These are phyloP conservation scores for Ilyonectria robusta DNA, from an alignment of 2,329 filamentous ascomycete genomes.

Conservation along the genomic window DNA sequence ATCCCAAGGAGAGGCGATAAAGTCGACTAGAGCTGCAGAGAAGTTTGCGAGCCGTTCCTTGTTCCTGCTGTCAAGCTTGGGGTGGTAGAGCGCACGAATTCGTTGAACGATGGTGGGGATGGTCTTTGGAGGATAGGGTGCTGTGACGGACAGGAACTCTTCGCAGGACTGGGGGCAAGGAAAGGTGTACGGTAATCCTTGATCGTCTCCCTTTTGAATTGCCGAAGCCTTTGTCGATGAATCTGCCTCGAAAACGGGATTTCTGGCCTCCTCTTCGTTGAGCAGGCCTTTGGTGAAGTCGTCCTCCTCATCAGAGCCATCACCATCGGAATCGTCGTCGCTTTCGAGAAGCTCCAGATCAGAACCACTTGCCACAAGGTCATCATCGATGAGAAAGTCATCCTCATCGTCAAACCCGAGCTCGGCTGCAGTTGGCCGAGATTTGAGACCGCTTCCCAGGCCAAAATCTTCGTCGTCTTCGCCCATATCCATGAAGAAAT, in stretches of 20 bases:
- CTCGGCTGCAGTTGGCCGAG: constrained; percentile 70
- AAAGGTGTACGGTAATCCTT: constrained; percentile 85
- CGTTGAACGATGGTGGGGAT: constrained; percentile 87
- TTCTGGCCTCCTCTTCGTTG: constrained; percentile 69
- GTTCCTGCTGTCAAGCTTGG: constrained; percentile 86
- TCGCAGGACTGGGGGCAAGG: constrained; percentile 84
- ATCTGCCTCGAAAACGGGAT: constrained; percentile 64
- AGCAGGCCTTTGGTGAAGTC: constrained; percentile 81
- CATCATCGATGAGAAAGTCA: constrained; percentile 91
- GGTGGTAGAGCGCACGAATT: constrained; percentile 92
- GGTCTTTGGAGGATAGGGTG: constrained; percentile 73
- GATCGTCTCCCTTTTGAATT: constrained; percentile 60
- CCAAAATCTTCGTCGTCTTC: constrained; percentile 69
- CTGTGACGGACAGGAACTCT: constrained; percentile 79
- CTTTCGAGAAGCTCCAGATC: constrained; percentile 72
- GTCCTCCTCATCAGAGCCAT: constrained; percentile 69
- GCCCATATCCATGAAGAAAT: constrained; percentile 54
- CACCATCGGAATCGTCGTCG: constrained; percentile 66
- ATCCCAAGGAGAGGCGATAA: constrained; percentile 65
- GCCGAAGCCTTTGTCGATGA: constrained; percentile 57
- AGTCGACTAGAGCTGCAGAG: constrained; percentile 75
- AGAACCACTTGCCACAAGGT: constrained; percentile 87
- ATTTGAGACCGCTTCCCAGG: constrained; percentile 71
- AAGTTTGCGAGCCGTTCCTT: constrained; percentile 85
- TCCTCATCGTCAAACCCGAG: constrained; percentile 92